Evolutionary conservation across 495 filamentous ascomycete genomes (phyloP).

Genomic region (Podospora pseudopauciseta): DNA sequence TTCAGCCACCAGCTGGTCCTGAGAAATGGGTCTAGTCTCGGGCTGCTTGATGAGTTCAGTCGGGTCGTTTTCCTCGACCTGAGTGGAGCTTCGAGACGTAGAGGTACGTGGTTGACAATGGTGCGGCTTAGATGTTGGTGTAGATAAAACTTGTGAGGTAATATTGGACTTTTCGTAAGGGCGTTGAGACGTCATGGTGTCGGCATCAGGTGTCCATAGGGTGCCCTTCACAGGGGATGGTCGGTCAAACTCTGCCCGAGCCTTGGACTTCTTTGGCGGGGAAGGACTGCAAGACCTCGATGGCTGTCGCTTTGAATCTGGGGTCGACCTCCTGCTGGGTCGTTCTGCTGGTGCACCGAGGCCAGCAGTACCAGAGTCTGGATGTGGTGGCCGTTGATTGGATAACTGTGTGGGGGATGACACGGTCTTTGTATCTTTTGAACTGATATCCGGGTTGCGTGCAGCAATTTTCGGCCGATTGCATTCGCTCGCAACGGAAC

Average conservation of each 20-base stretch:
- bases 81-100: neutral
- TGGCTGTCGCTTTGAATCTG: constrained; percentile 19
- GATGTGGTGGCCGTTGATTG: constrained; percentile 13
- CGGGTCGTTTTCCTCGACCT: constrained; percentile 15
- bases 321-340: constrained; percentile 14
- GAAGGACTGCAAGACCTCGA: constrained; percentile 22
- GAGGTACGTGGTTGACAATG: constrained; percentile 13
- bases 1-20: constrained; percentile 67
- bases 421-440: neutral
- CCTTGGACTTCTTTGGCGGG: constrained; percentile 24
- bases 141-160: constrained; percentile 19
- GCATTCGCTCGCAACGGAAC: too few species aligned
- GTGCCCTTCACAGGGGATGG: constrained; percentile 32
- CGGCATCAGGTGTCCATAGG: constrained; percentile 37
- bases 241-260: constrained; percentile 31
- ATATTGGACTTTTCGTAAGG: constrained; percentile 28
- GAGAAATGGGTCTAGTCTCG: constrained; percentile 65
- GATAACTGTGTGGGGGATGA: neutral
- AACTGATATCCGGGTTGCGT: neutral
- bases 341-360: too few species aligned
- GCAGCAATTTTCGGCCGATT: too few species aligned
- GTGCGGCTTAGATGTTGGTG: constrained; percentile 12
- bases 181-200: constrained; percentile 18
- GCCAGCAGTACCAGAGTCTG: neutral
- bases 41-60: constrained; percentile 49